phyloP scores from a whole-genome alignment of 2,329 filamentous ascomycete genomes.

The Aspergillus costaricaensis region DNA sequence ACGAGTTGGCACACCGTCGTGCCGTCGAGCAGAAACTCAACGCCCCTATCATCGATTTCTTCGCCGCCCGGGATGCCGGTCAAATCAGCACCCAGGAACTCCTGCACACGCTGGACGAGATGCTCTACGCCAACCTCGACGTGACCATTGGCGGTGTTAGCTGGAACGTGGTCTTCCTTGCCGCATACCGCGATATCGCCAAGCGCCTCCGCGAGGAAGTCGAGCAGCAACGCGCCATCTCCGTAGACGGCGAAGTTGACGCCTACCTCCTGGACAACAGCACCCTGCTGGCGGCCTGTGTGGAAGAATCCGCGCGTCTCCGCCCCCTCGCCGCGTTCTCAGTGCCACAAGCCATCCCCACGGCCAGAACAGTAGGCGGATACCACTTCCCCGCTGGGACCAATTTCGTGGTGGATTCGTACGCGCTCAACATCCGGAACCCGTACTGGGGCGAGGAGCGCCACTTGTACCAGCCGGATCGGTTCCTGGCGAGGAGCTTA shows the following conservation, averaged over 20 bases:
- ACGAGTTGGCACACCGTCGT: constrained; percentile 24
- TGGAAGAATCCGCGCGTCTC: constrained; percentile 46
- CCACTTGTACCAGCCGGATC: constrained; percentile 36
- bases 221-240: not conserved
- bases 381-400: constrained; percentile 42
- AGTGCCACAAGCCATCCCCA: constrained; percentile 44
- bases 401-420: constrained; percentile 47
- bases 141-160: constrained; percentile 47
- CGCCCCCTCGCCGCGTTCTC: constrained; percentile 46
- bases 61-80: constrained; percentile 18
- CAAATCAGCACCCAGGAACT: constrained; percentile 31
- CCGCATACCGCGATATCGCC: constrained; percentile 38
- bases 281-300: constrained; percentile 36
- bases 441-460: constrained; percentile 44
- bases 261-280: constrained; percentile 28
- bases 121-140: constrained; percentile 52
- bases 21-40: constrained; percentile 2
- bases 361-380: constrained; percentile 34
- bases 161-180: constrained; percentile 49
- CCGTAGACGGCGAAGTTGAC: constrained; percentile 23
- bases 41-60: constrained; percentile 15
- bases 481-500: constrained; percentile 14
- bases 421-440: constrained; percentile 47
- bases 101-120: constrained; percentile 51
- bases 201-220: constrained; percentile 24